A percentile compares a stretch with the other conserved stretches of the same genome.
These are phyloP conservation scores for Mycena olivaceomarginata DNA, from an alignment of 768 basidiomycete species.

Conservation along the genomic window DNA sequence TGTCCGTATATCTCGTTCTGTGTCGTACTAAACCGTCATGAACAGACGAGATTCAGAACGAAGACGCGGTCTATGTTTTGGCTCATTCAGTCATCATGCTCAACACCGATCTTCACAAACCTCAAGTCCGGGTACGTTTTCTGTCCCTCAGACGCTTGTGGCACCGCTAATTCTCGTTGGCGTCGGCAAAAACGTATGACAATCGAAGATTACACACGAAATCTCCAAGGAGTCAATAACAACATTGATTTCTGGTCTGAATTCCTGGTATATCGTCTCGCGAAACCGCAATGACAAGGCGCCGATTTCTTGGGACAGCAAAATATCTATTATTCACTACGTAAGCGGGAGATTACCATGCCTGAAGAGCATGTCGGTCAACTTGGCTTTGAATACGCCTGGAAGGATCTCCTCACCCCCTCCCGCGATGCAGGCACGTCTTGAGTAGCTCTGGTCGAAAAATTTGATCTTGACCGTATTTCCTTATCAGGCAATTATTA, in stretches of 20 bases:
- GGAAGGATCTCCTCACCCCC: conserved; percentile 94
- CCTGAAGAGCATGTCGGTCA: conserved; percentile 98
- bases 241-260: conserved; percentile 88
- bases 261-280: conserved; percentile 78
- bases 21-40: conserved; percentile 22
- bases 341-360: conserved; percentile 96
- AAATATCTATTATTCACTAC: conserved; percentile 95
- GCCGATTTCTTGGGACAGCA: conserved; percentile 68
- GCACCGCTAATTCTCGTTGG: conserved; percentile 27
- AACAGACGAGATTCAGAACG: conserved; percentile 89
- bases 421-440: conserved; percentile 85
- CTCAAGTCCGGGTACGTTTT: conserved; percentile 86
- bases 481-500: conserved; percentile 75
- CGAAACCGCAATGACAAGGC: conserved; percentile 9
- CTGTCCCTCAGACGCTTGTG: not conserved
- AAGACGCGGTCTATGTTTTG: conserved; percentile 96
- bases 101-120: conserved; percentile 97
- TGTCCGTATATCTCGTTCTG: not conserved
- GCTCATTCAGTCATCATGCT: conserved; percentile 98
- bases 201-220: conserved; percentile 94
- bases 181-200: conserved; percentile 93
- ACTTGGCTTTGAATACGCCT: conserved; percentile 98
- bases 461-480: conserved; percentile 26
- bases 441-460: not conserved
- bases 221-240: conserved; percentile 95